Base-by-base conservation (phyloP, 169 alveolate genomes). In the Plasmodium reichenowi region DNA sequence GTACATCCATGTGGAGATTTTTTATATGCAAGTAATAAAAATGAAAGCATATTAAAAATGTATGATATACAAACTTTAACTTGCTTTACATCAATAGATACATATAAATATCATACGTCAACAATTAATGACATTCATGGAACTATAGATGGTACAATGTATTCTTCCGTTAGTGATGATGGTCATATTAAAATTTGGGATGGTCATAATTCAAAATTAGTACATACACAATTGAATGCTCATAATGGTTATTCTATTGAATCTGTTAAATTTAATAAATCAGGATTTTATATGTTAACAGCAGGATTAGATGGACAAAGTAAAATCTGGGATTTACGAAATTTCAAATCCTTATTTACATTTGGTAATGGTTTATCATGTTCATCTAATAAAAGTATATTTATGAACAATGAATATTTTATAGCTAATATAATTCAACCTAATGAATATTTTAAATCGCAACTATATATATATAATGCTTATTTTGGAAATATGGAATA, bases 1-100 rank as follows among this genome's bases (percentile, higher is more conserved):
- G 96, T 94, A 71, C 96, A 94, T 56, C 96, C 96, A 45, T 94
- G 96, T 64, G 96, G 96, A 15, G 96, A 94, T 75, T 94, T 94
- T 70, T 59, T 94, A 48, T 89, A 76, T 74, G 93, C 92, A 8
- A 93, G 96, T 43, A 94, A 94, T 58, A 74, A 68, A 60, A 94
- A 85, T 88, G 89, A 78, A 66, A 89, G 93, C 26, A 66, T 94
- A 22, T 26, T 92, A 20, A 91, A 94, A 38, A 86, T 94, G 24
- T 94, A 75, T 74, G 96, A 94, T 71, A 60, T 94, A 7, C 88
- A 92, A 50, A 90, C 96, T 3, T 38, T 92, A 10, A 58, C 80
- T 12, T 94, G 96, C 58, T 94, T 64, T 71, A 78, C 58, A 12
- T 64, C 89, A 7, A 26, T 32, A 47, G 76, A 78, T 50, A 48